Percentiles rank a stretch among this genome's conserved stretches.
Conservation (phyloP, 129 eudicot species). For the Rutidosis leptorrhynchoides region DNA sequence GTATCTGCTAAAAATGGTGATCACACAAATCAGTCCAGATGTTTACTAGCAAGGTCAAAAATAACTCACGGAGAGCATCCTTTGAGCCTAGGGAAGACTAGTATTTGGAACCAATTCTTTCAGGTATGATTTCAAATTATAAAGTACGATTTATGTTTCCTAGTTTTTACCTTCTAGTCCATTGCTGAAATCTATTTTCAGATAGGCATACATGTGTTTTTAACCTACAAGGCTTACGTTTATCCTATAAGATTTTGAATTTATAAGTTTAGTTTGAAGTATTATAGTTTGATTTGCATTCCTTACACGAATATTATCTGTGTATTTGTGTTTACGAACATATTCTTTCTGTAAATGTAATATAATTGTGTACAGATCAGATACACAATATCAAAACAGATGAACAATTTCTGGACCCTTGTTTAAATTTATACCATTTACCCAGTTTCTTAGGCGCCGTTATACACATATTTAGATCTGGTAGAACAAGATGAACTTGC, state of each 20-base stretch:
- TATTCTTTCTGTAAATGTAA: not conserved
- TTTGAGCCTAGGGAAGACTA: slow-evolving; percentile 80
- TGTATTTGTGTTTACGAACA: not conserved
- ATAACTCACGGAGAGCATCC: slow-evolving; percentile 88
- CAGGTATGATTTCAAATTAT: slow-evolving; percentile 54
- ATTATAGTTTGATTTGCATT: not conserved
- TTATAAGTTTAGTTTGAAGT: not conserved
- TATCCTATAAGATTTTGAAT: not conserved
- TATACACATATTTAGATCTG: not conserved
- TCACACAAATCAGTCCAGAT: slow-evolving; percentile 39
- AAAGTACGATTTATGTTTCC: slow-evolving; percentile 11
- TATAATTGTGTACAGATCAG: not conserved
- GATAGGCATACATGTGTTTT: not conserved
- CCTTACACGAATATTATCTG: slow-evolving; percentile 9
- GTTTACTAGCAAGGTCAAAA: slow-evolving; percentile 71
- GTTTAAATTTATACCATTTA: not conserved
- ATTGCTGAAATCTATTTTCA: not conserved
- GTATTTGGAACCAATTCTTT: slow-evolving; percentile 93
- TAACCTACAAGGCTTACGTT: not conserved
- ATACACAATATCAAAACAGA: not conserved
- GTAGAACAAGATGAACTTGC: slow-evolving; percentile 1
- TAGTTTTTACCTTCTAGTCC: not conserved
- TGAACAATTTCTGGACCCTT: not conserved
- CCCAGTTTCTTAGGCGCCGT: not conserved
- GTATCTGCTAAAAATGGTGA: slow-evolving; percentile 44